A percentile compares a stretch with the other conserved stretches of the same genome.
Conservation (phyloP, 2,329 filamentous ascomycete genomes). For the Coniochaeta hoffmannii region DNA sequence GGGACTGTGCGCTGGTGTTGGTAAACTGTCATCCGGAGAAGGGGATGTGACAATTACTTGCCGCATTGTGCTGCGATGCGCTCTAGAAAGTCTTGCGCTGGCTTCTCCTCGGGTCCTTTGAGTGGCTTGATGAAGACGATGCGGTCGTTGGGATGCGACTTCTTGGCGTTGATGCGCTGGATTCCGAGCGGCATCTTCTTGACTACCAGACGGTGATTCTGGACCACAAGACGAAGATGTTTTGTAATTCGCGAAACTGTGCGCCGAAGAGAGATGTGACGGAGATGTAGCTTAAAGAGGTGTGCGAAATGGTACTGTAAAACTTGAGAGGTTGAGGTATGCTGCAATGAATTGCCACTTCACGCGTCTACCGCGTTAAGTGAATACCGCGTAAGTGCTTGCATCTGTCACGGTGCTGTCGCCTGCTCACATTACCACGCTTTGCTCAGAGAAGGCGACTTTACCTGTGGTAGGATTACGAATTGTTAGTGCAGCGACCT, state of each 20-base stretch:
- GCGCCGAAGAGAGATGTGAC: too few species aligned
- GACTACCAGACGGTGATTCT: neutral
- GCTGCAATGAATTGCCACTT: neutral
- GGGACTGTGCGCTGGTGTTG: constrained; percentile 39
- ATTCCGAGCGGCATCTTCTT: constrained; percentile 70
- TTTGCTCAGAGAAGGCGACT: too few species aligned
- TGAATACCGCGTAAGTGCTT: too few species aligned
- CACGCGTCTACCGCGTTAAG: neutral
- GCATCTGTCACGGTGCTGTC: neutral
- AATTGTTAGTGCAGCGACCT: too few species aligned
- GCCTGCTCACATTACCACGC: neutral
- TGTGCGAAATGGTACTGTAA: too few species aligned
- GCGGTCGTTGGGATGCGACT: constrained; percentile 65
- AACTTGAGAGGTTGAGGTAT: too few species aligned
- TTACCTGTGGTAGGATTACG: too few species aligned
- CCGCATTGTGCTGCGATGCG: constrained; percentile 74
- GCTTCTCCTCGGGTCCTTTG: constrained; percentile 52
- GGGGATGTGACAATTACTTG: constrained; percentile 21
- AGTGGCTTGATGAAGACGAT: constrained; percentile 84
- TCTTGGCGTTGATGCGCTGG: constrained; percentile 69
- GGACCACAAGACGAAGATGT: neutral
- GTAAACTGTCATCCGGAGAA: too few species aligned
- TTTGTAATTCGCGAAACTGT: too few species aligned
- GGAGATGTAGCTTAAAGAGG: too few species aligned
- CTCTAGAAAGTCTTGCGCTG: constrained; percentile 64